Conservation (phyloP, 116 monocot species). For the Dioscorea cayenensis region DNA sequence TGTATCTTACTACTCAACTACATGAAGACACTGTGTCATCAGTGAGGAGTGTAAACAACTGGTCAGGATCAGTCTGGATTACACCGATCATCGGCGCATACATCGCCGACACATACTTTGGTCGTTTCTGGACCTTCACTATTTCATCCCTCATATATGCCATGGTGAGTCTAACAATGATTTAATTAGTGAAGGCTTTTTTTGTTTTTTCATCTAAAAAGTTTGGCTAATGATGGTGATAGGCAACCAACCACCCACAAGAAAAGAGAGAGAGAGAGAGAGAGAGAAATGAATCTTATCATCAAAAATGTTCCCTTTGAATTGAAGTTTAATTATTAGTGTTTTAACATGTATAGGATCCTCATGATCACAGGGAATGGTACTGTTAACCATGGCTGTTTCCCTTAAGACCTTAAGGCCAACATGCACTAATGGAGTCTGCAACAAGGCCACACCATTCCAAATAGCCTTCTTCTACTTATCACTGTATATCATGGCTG, state of each 20-base stretch:
- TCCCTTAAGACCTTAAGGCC: constrained; percentile 43
- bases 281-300: background rate
- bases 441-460: constrained; percentile 19
- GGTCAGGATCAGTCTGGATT: constrained; percentile 71
- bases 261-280: no score
- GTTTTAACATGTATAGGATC: background rate
- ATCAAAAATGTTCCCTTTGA: background rate
- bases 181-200: no score
- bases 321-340: background rate
- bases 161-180: constrained; percentile 16
- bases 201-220: background rate
- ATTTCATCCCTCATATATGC: constrained; percentile 43
- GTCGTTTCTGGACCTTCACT: constrained; percentile 76
- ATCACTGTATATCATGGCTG: constrained; percentile 56
- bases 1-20: constrained; percentile 48
- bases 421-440: constrained; percentile 13
- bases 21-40: constrained; percentile 64
- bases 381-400: constrained; percentile 42
- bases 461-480: constrained; percentile 49
- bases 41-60: constrained; percentile 54
- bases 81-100: constrained; percentile 67
- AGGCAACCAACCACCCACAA: background rate
- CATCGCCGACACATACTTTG: constrained; percentile 62
- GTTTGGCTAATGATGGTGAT: background rate
- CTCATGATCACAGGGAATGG: constrained; percentile 42